Evolutionary conservation across 345 rosid genomes (phyloP).

Genomic region (Gossypium rotundifolium): DNA sequence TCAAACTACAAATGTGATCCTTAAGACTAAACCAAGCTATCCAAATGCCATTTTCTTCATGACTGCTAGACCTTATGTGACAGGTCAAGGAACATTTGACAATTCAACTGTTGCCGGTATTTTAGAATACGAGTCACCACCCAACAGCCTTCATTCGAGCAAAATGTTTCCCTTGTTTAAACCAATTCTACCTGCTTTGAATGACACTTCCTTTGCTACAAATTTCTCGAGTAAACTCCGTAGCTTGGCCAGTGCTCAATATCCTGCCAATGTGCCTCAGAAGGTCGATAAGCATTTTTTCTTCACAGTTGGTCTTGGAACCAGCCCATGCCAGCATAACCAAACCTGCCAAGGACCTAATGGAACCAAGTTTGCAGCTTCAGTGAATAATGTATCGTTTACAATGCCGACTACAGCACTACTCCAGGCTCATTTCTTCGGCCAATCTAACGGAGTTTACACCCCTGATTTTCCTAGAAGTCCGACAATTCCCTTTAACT

Average conservation of each 20-base stretch:
- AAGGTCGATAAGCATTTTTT: slow-evolving; percentile 43
- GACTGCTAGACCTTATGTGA: slow-evolving; percentile 56
- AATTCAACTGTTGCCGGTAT: slow-evolving; percentile 37
- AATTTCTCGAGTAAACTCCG: slow-evolving; percentile 43
- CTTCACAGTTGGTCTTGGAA: slow-evolving; percentile 53
- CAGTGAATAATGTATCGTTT: slow-evolving; percentile 55
- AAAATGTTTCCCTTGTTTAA: slow-evolving; percentile 35
- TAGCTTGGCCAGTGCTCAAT: slow-evolving; percentile 34
- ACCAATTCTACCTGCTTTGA: slow-evolving; percentile 46
- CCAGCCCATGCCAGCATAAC: slow-evolving; percentile 45
- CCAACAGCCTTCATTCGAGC: slow-evolving; percentile 17
- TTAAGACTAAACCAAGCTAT: slow-evolving; percentile 28
- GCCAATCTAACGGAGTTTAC: slow-evolving; percentile 44
- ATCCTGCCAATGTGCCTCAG: slow-evolving; percentile 56
- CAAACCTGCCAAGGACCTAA: slow-evolving; percentile 67
- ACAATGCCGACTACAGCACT: slow-evolving; percentile 51
- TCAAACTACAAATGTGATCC: slow-evolving; percentile 40
- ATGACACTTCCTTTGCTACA: slow-evolving; percentile 49
- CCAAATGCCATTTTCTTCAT: slow-evolving; percentile 49
- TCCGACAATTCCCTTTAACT: slow-evolving; percentile 43
- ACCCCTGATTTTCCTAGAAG: slow-evolving; percentile 36
- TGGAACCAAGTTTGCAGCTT: slow-evolving; percentile 57
- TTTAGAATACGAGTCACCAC: slow-evolving; percentile 29
- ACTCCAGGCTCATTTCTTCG: slow-evolving; percentile 53
- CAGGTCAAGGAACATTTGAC: slow-evolving; percentile 57